Evolutionary conservation across 371 early-diverging fungal genomes (phyloP).

Genomic region (Parasitella parasitica): DNA sequence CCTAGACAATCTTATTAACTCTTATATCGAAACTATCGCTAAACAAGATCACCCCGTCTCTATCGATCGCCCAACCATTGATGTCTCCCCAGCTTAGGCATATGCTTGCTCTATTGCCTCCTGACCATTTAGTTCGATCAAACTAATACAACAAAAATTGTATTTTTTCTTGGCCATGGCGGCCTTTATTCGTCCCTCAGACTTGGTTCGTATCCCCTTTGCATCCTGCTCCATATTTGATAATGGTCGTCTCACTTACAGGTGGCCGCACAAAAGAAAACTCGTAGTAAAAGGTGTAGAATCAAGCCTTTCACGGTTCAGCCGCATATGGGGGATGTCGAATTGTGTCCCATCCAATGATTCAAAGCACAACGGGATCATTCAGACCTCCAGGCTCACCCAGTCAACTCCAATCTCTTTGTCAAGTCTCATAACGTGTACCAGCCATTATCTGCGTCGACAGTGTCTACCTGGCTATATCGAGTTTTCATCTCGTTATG

Average conservation of each 20-base stretch:
- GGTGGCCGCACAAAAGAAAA: slow-evolving; percentile 11
- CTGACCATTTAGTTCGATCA: background rate
- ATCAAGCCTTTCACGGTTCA: slow-evolving; percentile 12
- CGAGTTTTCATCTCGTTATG: background rate
- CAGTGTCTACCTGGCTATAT: slow-evolving; percentile 8
- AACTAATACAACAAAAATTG: background rate
- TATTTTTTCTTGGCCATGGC: slow-evolving; percentile 11
- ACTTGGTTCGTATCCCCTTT: background rate
- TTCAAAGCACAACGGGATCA: background rate
- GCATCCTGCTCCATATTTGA: background rate
- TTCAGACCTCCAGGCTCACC: background rate
- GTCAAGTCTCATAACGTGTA: background rate
- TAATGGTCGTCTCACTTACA: background rate
- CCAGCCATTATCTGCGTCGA: background rate
- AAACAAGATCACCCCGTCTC: background rate
- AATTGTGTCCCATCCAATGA: background rate
- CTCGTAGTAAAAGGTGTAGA: background rate
- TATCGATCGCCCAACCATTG: background rate
- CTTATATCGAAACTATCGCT: too few relatives aligned
- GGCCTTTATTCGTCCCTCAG: slow-evolving; percentile 12
- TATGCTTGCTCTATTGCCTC: background rate
- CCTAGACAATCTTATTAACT: too few relatives aligned
- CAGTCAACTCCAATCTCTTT: background rate
- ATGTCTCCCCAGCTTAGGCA: background rate
- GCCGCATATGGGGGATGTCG: background rate